Evolutionary conservation across 2,329 filamentous ascomycete genomes (phyloP).

Genomic region (Daldinia sp.): DNA sequence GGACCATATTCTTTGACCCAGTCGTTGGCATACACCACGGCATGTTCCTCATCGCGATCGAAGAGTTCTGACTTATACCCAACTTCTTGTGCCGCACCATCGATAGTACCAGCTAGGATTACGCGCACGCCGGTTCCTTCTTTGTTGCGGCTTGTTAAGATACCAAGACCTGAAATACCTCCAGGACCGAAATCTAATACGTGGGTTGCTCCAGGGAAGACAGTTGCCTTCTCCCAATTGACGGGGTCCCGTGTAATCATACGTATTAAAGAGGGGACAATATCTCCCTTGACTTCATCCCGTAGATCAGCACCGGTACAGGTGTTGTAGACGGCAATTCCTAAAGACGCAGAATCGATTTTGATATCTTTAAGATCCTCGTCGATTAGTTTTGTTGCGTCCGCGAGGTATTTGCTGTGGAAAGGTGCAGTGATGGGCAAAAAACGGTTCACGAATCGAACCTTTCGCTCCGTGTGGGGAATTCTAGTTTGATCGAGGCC

Average conservation of each 20-base stretch:
- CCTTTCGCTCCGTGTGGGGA: constrained; percentile 93
- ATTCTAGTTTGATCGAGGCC: constrained; percentile 94
- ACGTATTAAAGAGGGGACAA: constrained; percentile 85
- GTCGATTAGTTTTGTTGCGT: constrained; percentile 83
- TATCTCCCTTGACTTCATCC: constrained; percentile 72
- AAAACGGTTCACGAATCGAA: constrained; percentile 96
- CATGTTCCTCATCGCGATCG: constrained; percentile 92
- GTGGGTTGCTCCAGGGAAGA: constrained; percentile 90
- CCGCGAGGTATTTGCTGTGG: constrained; percentile 91
- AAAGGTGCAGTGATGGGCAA: constrained; percentile 97
- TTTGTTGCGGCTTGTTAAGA: constrained; percentile 98
- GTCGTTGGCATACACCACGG: constrained; percentile 92
- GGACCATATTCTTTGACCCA: constrained; percentile 98
- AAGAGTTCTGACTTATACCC: constrained; percentile 99
- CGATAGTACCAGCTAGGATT: constrained; percentile 92
- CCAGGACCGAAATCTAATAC: constrained; percentile 97
- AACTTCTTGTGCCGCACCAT: constrained; percentile 87
- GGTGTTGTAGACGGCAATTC: constrained; percentile 89
- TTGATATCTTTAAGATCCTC: constrained; percentile 85
- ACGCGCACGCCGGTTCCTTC: constrained; percentile 97
- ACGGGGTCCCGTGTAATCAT: constrained; percentile 96
- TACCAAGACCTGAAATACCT: constrained; percentile 94
- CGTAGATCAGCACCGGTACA: constrained; percentile 87
- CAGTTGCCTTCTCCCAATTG: constrained; percentile 94
- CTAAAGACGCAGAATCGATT: constrained; percentile 77